Evolutionary conservation across 2,329 filamentous ascomycete genomes (phyloP), one percentile per base, ranked within the genome.

Genomic region (Colletotrichum phormii): DNA sequence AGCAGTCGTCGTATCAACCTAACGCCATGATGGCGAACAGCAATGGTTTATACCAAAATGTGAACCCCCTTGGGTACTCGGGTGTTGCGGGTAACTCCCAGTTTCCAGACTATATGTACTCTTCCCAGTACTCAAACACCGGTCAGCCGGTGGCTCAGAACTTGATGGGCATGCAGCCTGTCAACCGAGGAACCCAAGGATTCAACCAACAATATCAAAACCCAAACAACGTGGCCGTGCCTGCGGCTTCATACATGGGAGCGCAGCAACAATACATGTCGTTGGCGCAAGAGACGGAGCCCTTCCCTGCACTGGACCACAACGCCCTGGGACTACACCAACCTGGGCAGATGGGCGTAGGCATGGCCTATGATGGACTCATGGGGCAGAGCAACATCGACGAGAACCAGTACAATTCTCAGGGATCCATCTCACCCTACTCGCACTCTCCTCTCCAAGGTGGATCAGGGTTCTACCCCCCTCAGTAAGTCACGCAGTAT

Each of bases 361-460:
- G 78, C 53, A 76, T 84, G 54, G 70, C 72, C n/a, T 85, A 83
- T 64, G 79, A 80, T 31, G 76, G 76, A 54, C 74, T 82, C 65
- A 75, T 80, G 31, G 78, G 81, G 60, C 77, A 79, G 37, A 75
- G 76, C 37, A 78, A 79, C 62, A 77, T 79, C 26, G 76, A 77
- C 29, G 75, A 78, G 18, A 75, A 82, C 24, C 83, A 82, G 37
- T 86, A 81, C 67, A 81, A 80, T 26, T 81, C 81, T 22, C 82
- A 82, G 46, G 84, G 84, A 7, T 86, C 84, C 2, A 80, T 81
- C 13, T 86, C 85, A 42, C 84, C 85, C 0, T 87, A 82, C 72
- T 76, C 78, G 2, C 83, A 81, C 55, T 86, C 85, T 11, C 84
- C 85, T 5, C 80, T 84, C 55, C 82, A 79, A 69, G 79, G 77